A percentile compares a stretch with the other conserved stretches of the same genome.
These are phyloP conservation scores for Santalum album DNA, from an alignment of 164 flowering plant species.

Conservation along the genomic window DNA sequence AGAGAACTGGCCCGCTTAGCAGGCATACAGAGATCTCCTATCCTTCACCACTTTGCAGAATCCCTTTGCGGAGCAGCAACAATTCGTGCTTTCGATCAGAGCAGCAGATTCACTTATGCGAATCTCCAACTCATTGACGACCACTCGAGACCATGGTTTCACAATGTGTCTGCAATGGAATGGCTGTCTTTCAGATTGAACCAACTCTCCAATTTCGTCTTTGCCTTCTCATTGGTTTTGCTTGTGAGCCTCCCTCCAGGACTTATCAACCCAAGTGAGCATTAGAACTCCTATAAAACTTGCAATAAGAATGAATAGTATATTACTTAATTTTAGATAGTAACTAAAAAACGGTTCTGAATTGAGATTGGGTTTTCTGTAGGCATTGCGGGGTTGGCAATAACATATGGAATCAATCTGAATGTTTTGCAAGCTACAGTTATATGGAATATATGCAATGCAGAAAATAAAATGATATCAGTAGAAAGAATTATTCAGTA, in stretches of 20 bases:
- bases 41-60: constrained; percentile 92
- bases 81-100: constrained; percentile 78
- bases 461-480: constrained; percentile 93
- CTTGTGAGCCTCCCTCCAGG: constrained; percentile 92
- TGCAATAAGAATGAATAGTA: too few relatives aligned
- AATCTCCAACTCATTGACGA: constrained; percentile 57
- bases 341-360: too few relatives aligned
- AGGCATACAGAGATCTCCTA: constrained; percentile 76
- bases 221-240: constrained; percentile 71
- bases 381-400: constrained; percentile 97
- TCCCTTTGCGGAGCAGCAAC: constrained; percentile 85
- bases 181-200: constrained; percentile 90
- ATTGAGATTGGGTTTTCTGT: constrained; percentile 17
- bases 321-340: too few relatives aligned
- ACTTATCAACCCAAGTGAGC: constrained; percentile 82
- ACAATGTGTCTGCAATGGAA: constrained; percentile 87
- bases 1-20: constrained; percentile 84
- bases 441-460: constrained; percentile 93
- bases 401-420: constrained; percentile 84
- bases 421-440: constrained; percentile 82
- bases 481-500: constrained; percentile 93
- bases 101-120: constrained; percentile 42
- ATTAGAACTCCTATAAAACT: neutral
- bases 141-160: constrained; percentile 91
- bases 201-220: constrained; percentile 73